Evolutionary conservation across 129 eudicot genomes (phyloP).

Genomic region (Lactuca saligna): DNA sequence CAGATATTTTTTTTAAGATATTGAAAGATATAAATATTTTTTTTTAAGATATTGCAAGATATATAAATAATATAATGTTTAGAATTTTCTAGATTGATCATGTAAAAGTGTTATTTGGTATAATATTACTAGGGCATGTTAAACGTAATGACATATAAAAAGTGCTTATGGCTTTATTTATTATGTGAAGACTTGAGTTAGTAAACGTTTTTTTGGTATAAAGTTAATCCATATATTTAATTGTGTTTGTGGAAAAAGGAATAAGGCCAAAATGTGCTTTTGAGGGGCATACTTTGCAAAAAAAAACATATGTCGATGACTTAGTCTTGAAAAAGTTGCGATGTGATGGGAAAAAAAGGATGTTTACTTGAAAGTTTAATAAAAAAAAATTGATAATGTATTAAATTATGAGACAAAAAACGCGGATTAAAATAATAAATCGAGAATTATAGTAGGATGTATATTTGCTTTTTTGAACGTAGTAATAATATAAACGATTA

Average conservation of each 20-base stretch:
- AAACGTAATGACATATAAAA: not conserved
- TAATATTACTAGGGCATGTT: not conserved
- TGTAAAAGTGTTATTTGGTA: not conserved
- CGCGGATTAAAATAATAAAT: not conserved
- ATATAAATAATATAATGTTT: not conserved
- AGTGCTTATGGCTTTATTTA: not conserved
- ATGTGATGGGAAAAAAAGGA: constrained; percentile 3
- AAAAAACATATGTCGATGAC: not conserved
- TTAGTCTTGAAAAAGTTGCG: constrained; percentile 1
- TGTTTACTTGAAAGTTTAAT: not conserved
- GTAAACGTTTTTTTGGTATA: not conserved
- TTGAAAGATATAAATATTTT: not conserved
- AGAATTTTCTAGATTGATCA: not conserved
- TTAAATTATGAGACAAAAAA: not conserved
- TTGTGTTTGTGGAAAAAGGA: not conserved
- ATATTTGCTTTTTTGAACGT: too few relatives aligned
- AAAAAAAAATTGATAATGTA: not conserved
- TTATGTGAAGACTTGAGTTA: constrained; percentile 13
- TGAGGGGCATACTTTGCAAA: constrained; percentile 7
- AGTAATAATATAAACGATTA: too few relatives aligned
- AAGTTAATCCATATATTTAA: constrained; percentile 1
- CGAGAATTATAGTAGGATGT: not conserved
- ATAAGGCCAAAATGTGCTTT: constrained; percentile 21
- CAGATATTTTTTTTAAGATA: not conserved
- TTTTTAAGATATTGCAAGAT: too few relatives aligned